Base-by-base conservation (phyloP, 2,329 filamentous ascomycete species). In the Allantophomopsis cytisporea region DNA sequence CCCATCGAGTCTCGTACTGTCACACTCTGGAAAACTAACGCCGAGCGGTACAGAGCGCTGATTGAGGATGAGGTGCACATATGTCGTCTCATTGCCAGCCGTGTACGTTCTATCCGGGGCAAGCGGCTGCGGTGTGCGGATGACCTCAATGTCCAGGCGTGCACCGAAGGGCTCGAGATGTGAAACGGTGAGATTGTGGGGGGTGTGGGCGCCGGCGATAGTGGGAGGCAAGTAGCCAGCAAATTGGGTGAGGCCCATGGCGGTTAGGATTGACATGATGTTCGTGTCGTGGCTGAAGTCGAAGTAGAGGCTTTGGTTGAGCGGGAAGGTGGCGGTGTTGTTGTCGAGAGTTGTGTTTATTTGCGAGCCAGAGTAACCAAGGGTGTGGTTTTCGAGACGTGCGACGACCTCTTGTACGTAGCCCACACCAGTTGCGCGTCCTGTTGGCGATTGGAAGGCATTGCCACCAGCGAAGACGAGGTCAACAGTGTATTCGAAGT, bases 201-300 rank as follows among this genome's bases (percentile, higher is more conserved):
- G 57, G 10, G 69, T 68, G 0, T 71, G 69, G 42, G 80, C 69
- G 20, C 61, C 56, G 10, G 66, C 16, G 7, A 16, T 10, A 16
- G 21, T 63, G 2, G 69, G 61, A 1, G 76, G 73, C 3, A 86
- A 63, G 12, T 70, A 60, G 15, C 70, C 63, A 2, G 66, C 62
- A 51, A 88, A 86, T 51, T 87, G 82, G 2, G 61, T 73, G 36
- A 87, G 64, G 1, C 81, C 81, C 43, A 88, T 82, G 0, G 83
- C 82, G 0, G 80, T 76, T 4, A 87, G 61, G 46, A 86, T 71
- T 18, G 71, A 70, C 48, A 79, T 65, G 43, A 84, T 83, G 53
- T 82, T 83, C 23, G 78, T 80, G 57, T 88, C 83, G 56, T 88
- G 83, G 13, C 73, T 78, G 55, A 87, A 87, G 61, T 87, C 83